Percentiles rank a stretch among this genome's conserved stretches.
Conservation (phyloP, 1,139 yeast species). For the Pichia sp. region DNA sequence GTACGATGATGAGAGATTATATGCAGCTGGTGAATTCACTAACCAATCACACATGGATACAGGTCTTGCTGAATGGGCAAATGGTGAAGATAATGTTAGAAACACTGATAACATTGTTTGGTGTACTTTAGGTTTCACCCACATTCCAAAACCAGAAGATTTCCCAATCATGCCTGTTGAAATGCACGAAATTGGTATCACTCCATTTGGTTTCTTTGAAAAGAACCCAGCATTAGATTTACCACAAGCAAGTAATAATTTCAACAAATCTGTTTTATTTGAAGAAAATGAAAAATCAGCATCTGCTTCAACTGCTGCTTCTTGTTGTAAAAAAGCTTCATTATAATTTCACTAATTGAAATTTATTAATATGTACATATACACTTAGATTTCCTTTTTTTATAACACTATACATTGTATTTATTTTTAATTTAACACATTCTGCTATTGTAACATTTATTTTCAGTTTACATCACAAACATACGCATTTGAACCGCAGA, state of each 20-base stretch:
- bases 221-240: slow-evolving; percentile 79
- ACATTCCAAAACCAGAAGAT: slow-evolving; percentile 82
- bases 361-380: too few relatives aligned
- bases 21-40: slow-evolving; percentile 75
- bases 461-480: too few relatives aligned
- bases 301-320: slow-evolving; percentile 15
- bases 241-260: slow-evolving; percentile 64
- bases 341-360: slow-evolving; percentile 4
- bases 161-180: slow-evolving; percentile 94
- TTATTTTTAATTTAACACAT: neutral
- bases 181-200: slow-evolving; percentile 58
- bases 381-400: too few relatives aligned
- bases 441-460: neutral
- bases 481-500: too few relatives aligned
- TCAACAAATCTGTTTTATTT: slow-evolving; percentile 60
- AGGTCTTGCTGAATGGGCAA: slow-evolving; percentile 58
- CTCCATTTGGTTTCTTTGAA: slow-evolving; percentile 74
- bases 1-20: slow-evolving; percentile 60
- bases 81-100: slow-evolving; percentile 63
- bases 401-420: neutral
- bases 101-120: slow-evolving; percentile 77
- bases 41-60: slow-evolving; percentile 62
- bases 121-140: slow-evolving; percentile 86
- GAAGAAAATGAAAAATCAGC: slow-evolving; percentile 18
- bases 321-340: slow-evolving; percentile 39